Evolutionary conservation across 2,329 filamentous ascomycete species (phyloP).

Genomic region (Anthostomella pinea): DNA sequence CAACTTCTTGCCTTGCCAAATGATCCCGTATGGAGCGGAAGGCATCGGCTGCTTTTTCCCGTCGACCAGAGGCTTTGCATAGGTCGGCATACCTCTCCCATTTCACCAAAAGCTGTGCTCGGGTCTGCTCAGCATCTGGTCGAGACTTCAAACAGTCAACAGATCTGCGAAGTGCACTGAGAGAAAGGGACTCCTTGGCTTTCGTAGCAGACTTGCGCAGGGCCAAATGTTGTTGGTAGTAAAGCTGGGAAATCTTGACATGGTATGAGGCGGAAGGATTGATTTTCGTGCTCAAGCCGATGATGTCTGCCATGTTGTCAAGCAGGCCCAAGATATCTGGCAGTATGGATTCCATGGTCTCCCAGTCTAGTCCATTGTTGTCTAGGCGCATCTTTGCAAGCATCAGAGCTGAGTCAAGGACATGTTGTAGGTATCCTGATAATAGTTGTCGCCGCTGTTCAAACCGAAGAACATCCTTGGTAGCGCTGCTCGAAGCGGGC

Average conservation of each 20-base stretch:
- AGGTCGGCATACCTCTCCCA: constrained; percentile 65
- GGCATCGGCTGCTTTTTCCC: constrained; percentile 56
- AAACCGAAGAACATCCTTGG: constrained; percentile 59
- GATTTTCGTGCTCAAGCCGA: constrained; percentile 20
- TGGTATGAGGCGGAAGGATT: constrained; percentile 45
- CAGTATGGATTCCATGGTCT: constrained; percentile 53
- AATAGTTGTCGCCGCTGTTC: constrained; percentile 57
- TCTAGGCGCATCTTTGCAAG: constrained; percentile 53
- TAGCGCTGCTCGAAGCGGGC: constrained; percentile 47
- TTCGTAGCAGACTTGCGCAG: constrained; percentile 44
- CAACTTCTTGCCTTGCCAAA: constrained; percentile 56
- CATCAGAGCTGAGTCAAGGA: constrained; percentile 60
- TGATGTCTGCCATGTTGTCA: constrained; percentile 47
- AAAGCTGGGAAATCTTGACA: constrained; percentile 69
- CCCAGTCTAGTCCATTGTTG: constrained; percentile 48
- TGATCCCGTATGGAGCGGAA: constrained; percentile 60
- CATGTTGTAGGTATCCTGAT: constrained; percentile 49
- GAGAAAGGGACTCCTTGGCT: constrained; percentile 39
- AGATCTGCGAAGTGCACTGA: constrained; percentile 61
- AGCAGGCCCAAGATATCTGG: constrained; percentile 55
- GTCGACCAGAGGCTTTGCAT: constrained; percentile 50
- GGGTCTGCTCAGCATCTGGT: constrained; percentile 52
- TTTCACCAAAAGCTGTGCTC: constrained; percentile 60
- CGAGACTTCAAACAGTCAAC: constrained; percentile 60
- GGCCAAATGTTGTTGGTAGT: constrained; percentile 61